These are phyloP conservation scores for Drechmeria coniospora DNA, from an alignment of 2,329 filamentous ascomycete genomes.

Conservation along the genomic window DNA sequence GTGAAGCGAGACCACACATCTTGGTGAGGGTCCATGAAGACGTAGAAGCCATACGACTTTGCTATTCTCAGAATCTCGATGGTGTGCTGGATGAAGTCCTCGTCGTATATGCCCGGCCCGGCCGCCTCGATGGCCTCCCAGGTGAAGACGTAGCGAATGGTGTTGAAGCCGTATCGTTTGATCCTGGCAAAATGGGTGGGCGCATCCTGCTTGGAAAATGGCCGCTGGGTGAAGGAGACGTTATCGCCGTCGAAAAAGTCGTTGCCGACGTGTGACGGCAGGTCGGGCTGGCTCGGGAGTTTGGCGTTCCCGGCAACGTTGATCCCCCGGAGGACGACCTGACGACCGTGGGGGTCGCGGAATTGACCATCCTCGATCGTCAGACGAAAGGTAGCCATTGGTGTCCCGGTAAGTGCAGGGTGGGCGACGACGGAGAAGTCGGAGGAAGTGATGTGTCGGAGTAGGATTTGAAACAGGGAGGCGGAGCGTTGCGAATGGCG, in stretches of 20 bases:
- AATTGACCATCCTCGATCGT: constrained; percentile 77
- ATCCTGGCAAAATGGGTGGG: constrained; percentile 74
- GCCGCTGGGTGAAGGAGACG: constrained; percentile 75
- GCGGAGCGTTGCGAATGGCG: neutral
- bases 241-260: constrained; percentile 87
- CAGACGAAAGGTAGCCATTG: constrained; percentile 64
- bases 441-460: neutral
- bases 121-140: constrained; percentile 97
- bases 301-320: constrained; percentile 88
- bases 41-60: constrained; percentile 81
- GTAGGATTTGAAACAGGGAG: neutral
- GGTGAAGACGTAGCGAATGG: constrained; percentile 90
- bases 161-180: constrained; percentile 86
- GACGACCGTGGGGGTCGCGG: constrained; percentile 64
- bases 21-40: constrained; percentile 98
- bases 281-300: constrained; percentile 64
- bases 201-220: constrained; percentile 71
- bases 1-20: constrained; percentile 96
- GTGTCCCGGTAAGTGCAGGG: neutral
- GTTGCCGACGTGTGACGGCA: constrained; percentile 62
- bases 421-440: neutral
- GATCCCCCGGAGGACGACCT: constrained; percentile 83
- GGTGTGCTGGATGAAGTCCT: constrained; percentile 84
- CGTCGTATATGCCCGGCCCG: constrained; percentile 83
- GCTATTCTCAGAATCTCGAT: constrained; percentile 71